These are phyloP conservation scores for Sporisorium exsertum DNA, from an alignment of 1,284 basidiomycete species.

Conservation along the genomic window DNA sequence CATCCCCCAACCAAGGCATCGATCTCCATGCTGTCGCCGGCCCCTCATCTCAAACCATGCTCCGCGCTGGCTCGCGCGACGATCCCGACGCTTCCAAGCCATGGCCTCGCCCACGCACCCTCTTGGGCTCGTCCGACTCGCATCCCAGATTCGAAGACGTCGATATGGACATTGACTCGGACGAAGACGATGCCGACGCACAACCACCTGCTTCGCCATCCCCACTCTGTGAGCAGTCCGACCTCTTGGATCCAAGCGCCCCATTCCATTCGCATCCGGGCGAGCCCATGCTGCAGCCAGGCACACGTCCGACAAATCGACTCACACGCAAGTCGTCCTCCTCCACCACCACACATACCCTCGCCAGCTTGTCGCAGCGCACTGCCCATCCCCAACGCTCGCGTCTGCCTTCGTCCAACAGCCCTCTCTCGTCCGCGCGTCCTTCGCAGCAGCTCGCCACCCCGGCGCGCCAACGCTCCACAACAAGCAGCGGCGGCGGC, in stretches of 20 bases:
- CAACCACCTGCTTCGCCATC: constrained; percentile 52
- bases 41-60: constrained; percentile 43
- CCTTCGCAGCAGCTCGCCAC: constrained; percentile 24
- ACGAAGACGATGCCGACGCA: constrained; percentile 35
- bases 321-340: constrained; percentile 35
- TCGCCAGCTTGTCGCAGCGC: constrained; percentile 24
- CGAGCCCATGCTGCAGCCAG: constrained; percentile 46
- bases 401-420: constrained; percentile 24
- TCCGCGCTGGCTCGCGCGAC: constrained; percentile 29
- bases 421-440: constrained; percentile 4
- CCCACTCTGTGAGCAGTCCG: constrained; percentile 41
- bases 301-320: constrained; percentile 33
- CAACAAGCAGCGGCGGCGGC: constrained; percentile 25
- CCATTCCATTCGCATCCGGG: constrained; percentile 27
- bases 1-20: constrained; percentile 31
- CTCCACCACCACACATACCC: constrained; percentile 29
- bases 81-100: constrained; percentile 3
- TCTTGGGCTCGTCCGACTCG: constrained; percentile 35
- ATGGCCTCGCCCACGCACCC: constrained; percentile 25
- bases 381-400: constrained; percentile 19
- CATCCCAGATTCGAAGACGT: constrained; percentile 26
- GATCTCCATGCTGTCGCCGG: constrained; percentile 35
- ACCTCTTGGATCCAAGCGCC: constrained; percentile 19
- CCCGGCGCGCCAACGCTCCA: constrained; percentile 34
- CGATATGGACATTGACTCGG: constrained; percentile 53